Evolutionary conservation across 495 filamentous ascomycete genomes (phyloP).

Genomic region (Trichoderma reesei): DNA sequence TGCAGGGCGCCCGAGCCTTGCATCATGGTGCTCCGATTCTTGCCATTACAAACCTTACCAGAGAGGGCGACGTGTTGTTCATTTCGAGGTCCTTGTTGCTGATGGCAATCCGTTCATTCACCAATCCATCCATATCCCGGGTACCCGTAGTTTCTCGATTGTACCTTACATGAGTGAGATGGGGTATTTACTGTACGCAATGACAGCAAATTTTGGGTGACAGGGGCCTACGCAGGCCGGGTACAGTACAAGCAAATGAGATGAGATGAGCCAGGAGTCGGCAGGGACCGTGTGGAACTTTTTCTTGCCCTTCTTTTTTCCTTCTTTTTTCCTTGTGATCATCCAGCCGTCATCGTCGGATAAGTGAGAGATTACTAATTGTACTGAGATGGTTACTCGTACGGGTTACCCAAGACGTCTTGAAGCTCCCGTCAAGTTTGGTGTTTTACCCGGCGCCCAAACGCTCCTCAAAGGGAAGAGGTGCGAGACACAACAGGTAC

Average conservation of each 20-base stretch:
- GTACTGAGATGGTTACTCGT: no score
- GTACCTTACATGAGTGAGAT: background rate
- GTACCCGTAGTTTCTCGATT: no score
- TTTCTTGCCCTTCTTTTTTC: no score
- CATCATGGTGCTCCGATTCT: background rate
- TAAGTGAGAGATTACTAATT: no score
- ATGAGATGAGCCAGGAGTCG: conserved; percentile 5
- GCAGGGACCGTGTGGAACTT: background rate
- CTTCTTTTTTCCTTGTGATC: background rate
- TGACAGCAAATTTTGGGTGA: background rate
- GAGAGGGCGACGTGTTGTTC: no score
- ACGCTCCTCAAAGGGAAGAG: background rate
- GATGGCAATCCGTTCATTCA: no score
- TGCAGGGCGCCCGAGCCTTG: background rate
- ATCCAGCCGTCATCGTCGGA: background rate
- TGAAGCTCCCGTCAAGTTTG: no score
- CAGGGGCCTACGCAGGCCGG: background rate
- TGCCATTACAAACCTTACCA: background rate
- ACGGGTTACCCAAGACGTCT: no score
- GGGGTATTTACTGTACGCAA: background rate
- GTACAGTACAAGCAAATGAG: no score
- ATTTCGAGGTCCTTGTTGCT: background rate
- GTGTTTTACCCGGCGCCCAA: background rate
- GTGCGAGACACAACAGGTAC: background rate
- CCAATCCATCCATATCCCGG: no score